Base-by-base conservation (phyloP, 345 rosid species). In the Sapria himalayana region DNA sequence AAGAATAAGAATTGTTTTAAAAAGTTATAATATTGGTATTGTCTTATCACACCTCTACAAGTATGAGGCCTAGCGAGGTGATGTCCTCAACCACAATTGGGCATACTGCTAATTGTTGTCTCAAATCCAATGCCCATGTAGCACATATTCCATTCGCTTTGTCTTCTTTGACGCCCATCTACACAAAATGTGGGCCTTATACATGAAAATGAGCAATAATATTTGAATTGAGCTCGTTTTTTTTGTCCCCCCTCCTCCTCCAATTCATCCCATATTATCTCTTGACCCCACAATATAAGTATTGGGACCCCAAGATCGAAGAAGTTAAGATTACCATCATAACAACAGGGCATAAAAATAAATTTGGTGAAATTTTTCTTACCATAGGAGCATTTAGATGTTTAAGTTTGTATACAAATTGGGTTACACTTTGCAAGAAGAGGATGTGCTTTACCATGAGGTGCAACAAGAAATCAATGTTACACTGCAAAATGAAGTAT, bases 81-180 rank as follows among this genome's bases (percentile, higher is more conserved):
- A 89, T 59, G 18, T 89, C 95, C 69, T 89, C 80, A 15, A 89
- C 92, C 25, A 76, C 59, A 45, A 89, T 67, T 14, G 98, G 98
- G 51, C 96, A 80, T 24, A 55, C 67, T 59, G 67, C 58, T 23
- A 63, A 52, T 46, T 70, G 69, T 20, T 67, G 76, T 19, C 77
- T 84, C 7, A 82, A 70, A 74, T 89, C 95, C 41, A 63, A 52
- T 15, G 94, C 98, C 98, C 98, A 89, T 35, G 81, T 67, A 43
- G 63, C 68, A 41, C 76, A 19, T 49, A 38, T 35, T 23, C 33
- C 18, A 18, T 44, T 14, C 5, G 13, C 34, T 22, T 24, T 54
- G 34, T 49, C 44, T 29, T 68, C 60, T 39, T 71, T 61, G 16
- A 35, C 37, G 42, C 49, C 40, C 42, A 27, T n/a, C n/a, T n/a